Percentiles rank a stretch among this genome's conserved stretches.
These are phyloP conservation scores for Cladorrhinum sp. DNA, from an alignment of 2,329 filamentous ascomycete species.

Conservation along the genomic window DNA sequence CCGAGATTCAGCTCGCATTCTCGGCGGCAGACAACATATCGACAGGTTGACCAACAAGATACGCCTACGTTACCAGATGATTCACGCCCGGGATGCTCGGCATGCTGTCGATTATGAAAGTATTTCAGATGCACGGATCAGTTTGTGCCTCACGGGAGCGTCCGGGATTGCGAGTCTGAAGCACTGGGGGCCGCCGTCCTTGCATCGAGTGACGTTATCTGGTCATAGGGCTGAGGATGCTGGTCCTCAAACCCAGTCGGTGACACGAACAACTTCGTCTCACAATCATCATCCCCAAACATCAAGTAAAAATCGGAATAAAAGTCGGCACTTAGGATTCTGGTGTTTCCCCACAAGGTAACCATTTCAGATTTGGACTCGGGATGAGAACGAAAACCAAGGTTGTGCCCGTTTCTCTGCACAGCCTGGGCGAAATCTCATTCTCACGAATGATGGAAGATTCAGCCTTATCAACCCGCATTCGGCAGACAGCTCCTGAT, in stretches of 20 bases:
- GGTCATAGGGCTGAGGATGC: neutral
- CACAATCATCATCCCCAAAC: neutral
- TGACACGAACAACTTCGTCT: neutral
- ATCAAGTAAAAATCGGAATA: neutral
- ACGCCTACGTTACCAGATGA: neutral
- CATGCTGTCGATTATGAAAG: neutral
- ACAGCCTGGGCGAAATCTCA: neutral
- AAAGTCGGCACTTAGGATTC: neutral
- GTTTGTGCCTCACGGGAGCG: neutral
- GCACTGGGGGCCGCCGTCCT: neutral
- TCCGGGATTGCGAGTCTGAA: neutral
- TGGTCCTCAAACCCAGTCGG: neutral
- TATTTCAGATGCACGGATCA: neutral
- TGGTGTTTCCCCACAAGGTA: neutral
- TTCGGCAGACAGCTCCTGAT: neutral
- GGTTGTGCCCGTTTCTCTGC: neutral
- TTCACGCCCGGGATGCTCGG: neutral
- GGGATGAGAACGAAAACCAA: neutral
- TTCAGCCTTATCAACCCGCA: neutral
- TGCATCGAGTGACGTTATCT: neutral
- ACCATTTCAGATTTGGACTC: too few relatives aligned
- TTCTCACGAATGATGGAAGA: neutral
- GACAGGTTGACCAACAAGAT: neutral
- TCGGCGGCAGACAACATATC: neutral
- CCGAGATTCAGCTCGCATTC: neutral